Evolutionary conservation across 2,329 filamentous ascomycete genomes (phyloP).

Genomic region (Verticillium isaacii): DNA sequence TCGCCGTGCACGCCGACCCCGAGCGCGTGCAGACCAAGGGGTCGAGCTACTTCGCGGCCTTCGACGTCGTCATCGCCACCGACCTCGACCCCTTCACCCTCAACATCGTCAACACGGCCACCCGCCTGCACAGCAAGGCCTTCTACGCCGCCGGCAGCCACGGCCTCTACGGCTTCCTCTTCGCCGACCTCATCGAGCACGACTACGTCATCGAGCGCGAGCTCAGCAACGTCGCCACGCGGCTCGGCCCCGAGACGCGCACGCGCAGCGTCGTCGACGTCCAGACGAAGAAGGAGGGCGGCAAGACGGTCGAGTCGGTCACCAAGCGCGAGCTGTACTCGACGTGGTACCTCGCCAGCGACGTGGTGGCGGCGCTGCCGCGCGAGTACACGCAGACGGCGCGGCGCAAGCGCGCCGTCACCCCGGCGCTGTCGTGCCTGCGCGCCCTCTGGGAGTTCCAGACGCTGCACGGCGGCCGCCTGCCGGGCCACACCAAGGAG

Average conservation of each 20-base stretch:
- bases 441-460: conserved; percentile 89
- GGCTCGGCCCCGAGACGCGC: conserved; percentile 61
- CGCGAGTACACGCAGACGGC: conserved; percentile 62
- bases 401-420: conserved; percentile 69
- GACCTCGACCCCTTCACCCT: conserved; percentile 75
- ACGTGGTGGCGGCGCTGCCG: conserved; percentile 63
- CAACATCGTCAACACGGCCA: conserved; percentile 78
- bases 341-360: conserved; percentile 76
- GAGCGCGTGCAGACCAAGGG: conserved; percentile 63
- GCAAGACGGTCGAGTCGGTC: conserved; percentile 75
- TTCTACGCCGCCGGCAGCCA: conserved; percentile 89
- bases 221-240: conserved; percentile 67
- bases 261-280: conserved; percentile 73
- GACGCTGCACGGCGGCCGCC: conserved; percentile 45
- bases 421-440: conserved; percentile 77
- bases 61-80: conserved; percentile 85
- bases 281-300: conserved; percentile 63
- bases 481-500: conserved; percentile 50
- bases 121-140: conserved; percentile 69
- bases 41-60: conserved; percentile 70
- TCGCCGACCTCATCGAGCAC: conserved; percentile 87
- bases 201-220: conserved; percentile 85
- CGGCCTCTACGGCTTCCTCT: conserved; percentile 92
- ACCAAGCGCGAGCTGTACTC: conserved; percentile 90
- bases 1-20: conserved; percentile 68